Base-by-base conservation (phyloP, 495 filamentous ascomycete genomes). In the Neurospora hispaniola region DNA sequence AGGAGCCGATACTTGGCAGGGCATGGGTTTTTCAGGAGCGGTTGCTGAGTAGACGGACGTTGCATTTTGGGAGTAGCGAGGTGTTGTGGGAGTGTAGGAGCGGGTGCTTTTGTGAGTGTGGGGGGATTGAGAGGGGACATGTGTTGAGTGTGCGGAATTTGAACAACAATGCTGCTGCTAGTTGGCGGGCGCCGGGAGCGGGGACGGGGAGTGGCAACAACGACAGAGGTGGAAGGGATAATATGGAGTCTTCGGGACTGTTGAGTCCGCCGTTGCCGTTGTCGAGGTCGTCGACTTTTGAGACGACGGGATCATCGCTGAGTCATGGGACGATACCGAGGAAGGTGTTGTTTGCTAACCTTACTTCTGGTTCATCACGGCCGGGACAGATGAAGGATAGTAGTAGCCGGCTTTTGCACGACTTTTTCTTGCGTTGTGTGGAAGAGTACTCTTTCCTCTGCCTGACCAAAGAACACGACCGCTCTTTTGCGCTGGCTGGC, bases 11-110 rank as follows among this genome's bases (percentile, higher is more conserved):
- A 1, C 44, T 73, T 3, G 42, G 40, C 4, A 35, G 81, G 16
- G 81, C 76, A 0, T 83, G 81, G 81, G 80, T 79, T 0, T 79
- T 81, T 16, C 81, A 83, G 69, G 81, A 83, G 48, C 74, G 80
- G 0, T 71, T 78, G 10, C 71, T 83, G 27, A 76, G 79, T 4
- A 76, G 76, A 9, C 46, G 81, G 4, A 76, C 73, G 1, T 74
- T 83, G 8, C 71, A 78, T 23, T 82, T 79, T 44, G 75, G 76
- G 7, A 40, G 71, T 1, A 73, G 74, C 7, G 78, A 81, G 69
- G 18, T 83, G 3, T 72, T 80, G 2, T 83, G 80, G 79, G 80
- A 80, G 70, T 83, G 81, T 70, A 35, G 71, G 10, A 69, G 75
- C 5, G 40, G 69, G 12, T 71, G 77, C 8, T 76, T 75, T 20